These are phyloP conservation scores for Schizophyllum commune DNA, from an alignment of 1,284 basidiomycete species.

Conservation along the genomic window DNA sequence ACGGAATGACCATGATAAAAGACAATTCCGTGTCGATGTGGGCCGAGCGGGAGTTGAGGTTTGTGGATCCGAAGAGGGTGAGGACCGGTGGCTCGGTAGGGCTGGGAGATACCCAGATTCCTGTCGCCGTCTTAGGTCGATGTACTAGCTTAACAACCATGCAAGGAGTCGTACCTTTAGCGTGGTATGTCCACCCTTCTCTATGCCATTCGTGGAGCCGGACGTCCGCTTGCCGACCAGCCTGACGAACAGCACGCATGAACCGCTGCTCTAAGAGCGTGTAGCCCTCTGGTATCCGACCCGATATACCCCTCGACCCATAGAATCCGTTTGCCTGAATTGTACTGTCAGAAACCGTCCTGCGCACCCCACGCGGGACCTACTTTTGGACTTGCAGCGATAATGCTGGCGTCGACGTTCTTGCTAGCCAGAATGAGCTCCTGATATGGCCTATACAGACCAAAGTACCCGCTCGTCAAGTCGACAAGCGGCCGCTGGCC, in stretches of 20 bases:
- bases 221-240: constrained; percentile 51
- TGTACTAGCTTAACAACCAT: constrained; percentile 9
- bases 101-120: constrained; percentile 77
- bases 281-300: constrained; percentile 93
- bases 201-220: constrained; percentile 83
- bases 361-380: too few species aligned
- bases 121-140: constrained; percentile 33
- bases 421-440: constrained; percentile 53
- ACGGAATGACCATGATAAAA: constrained; percentile 72
- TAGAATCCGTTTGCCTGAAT: constrained; percentile 91
- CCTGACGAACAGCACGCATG: constrained; percentile 56
- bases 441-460: constrained; percentile 80
- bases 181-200: constrained; percentile 97
- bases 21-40: constrained; percentile 92
- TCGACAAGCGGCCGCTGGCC: constrained; percentile 43
- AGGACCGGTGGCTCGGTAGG: constrained; percentile 49
- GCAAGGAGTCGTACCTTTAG: too few species aligned
- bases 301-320: constrained; percentile 81
- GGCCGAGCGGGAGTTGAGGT: constrained; percentile 89
- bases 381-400: constrained; percentile 86
- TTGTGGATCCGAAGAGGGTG: constrained; percentile 93
- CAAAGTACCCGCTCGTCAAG: constrained; percentile 95
- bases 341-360: neutral
- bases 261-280: constrained; percentile 84
- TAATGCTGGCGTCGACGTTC: constrained; percentile 49